A percentile compares a stretch with the other conserved stretches of the same genome.
Conservation (phyloP, 345 rosid species). For the Eucalyptus tenuipes region DNA sequence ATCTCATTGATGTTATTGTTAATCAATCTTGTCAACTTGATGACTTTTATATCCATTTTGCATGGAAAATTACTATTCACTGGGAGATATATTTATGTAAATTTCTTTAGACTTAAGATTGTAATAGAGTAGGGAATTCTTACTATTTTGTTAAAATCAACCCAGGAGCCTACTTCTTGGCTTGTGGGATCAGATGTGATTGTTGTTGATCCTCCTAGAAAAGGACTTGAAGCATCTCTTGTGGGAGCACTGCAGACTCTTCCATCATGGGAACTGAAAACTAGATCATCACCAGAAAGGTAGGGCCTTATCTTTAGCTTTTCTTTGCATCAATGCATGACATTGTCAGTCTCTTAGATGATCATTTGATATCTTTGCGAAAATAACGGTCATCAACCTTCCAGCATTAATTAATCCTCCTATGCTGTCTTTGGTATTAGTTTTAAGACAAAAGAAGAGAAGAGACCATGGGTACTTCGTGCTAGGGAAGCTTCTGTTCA, state of each 20-base stretch:
- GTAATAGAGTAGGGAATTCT: not conserved
- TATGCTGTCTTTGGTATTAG: slow-evolving; percentile 21
- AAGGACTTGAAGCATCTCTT: slow-evolving; percentile 73
- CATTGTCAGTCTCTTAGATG: not conserved
- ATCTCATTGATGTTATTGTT: not conserved
- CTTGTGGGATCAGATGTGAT: slow-evolving; percentile 81
- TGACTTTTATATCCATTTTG: not conserved
- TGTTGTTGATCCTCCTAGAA: slow-evolving; percentile 93
- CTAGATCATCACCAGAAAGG: slow-evolving; percentile 38
- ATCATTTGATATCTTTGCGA: not conserved
- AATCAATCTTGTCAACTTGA: not conserved
- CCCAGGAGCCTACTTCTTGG: slow-evolving; percentile 87
- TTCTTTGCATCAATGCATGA: not conserved
- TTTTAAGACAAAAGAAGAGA: slow-evolving; percentile 55
- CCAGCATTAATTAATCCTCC: not conserved
- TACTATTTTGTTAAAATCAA: not conserved
- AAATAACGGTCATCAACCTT: not conserved
- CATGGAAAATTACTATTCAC: not conserved
- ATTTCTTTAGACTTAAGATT: not conserved
- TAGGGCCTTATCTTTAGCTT: slow-evolving; percentile 4
- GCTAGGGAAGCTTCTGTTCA: slow-evolving; percentile 67
- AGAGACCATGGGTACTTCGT: slow-evolving; percentile 94
- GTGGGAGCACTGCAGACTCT: slow-evolving; percentile 47
- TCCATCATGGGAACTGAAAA: slow-evolving; percentile 30
- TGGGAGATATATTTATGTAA: not conserved